Conservation (phyloP, 73 alveolate genomes). For the Paramecium octaurelia region DNA sequence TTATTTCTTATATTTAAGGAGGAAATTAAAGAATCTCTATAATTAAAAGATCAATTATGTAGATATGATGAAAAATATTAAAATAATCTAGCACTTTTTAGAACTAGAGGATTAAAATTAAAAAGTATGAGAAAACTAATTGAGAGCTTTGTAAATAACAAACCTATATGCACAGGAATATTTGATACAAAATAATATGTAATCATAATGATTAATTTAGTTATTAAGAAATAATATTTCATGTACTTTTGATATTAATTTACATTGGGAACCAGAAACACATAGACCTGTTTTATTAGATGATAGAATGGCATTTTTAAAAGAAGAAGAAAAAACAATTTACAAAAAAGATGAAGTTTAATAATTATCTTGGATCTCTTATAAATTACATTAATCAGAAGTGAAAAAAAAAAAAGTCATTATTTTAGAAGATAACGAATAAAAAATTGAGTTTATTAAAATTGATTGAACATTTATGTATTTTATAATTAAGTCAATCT, state of each 20-base stretch:
- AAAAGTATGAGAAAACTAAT: background rate
- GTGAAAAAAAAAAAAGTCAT: background rate
- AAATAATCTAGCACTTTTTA: background rate
- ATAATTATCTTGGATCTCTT: background rate
- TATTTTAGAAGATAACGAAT: background rate
- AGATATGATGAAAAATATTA: slow-evolving; percentile 1
- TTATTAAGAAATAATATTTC: background rate
- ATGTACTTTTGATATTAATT: background rate
- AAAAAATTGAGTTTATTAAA: background rate
- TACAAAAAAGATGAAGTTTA: background rate
- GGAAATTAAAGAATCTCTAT: background rate
- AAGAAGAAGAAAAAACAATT: background rate
- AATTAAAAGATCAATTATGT: background rate
- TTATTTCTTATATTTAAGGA: background rate
- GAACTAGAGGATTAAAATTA: background rate
- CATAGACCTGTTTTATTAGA: background rate
- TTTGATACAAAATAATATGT: background rate
- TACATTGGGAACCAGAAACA: slow-evolving; percentile 15
- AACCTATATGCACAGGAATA: background rate
- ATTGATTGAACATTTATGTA: background rate
- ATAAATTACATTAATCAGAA: background rate
- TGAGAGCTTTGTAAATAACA: background rate
- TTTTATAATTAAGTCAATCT: background rate
- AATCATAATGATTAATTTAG: background rate
- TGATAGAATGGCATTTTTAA: background rate